These are phyloP conservation scores for Rubia yunnanensis DNA, from an alignment of 257 asterid species.

Conservation along the genomic window DNA sequence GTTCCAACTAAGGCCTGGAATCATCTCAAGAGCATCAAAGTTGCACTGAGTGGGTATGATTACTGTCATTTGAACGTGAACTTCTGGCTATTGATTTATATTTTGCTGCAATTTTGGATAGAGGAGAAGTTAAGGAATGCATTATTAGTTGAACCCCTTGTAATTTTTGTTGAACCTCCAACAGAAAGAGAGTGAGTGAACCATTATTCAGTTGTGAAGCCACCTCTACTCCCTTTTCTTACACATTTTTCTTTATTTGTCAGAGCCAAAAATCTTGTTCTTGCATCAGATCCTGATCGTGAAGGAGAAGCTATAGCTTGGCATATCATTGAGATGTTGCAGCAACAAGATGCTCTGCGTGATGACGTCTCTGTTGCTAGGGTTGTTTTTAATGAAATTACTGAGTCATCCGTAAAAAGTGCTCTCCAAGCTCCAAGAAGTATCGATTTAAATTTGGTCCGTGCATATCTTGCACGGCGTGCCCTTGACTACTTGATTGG, in stretches of 20 bases:
- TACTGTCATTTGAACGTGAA: conserved; percentile 10
- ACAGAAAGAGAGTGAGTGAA: background rate
- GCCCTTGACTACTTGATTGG: conserved; percentile 97
- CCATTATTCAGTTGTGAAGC: background rate
- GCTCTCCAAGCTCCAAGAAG: conserved; percentile 81
- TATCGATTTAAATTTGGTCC: conserved; percentile 65
- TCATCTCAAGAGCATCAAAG: conserved; percentile 84
- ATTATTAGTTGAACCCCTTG: background rate
- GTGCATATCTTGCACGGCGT: conserved; percentile 92
- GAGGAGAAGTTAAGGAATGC: background rate
- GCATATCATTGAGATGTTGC: conserved; percentile 93
- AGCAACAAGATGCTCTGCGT: conserved; percentile 76
- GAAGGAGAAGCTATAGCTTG: conserved; percentile 98
- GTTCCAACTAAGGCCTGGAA: conserved; percentile 96
- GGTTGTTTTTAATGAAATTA: conserved; percentile 78
- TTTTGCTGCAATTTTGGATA: background rate
- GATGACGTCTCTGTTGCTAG: conserved; percentile 66
- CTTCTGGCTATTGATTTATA: background rate
- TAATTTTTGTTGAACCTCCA: background rate
- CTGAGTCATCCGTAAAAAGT: conserved; percentile 76
- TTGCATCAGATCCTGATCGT: conserved; percentile 97
- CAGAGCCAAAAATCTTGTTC: conserved; percentile 87
- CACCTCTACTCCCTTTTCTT: conserved; percentile 13
- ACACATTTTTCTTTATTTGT: conserved; percentile 24
- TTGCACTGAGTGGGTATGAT: conserved; percentile 81